Base-by-base conservation (phyloP, 2,329 filamentous ascomycete species). In the Onygenales sp. region DNA sequence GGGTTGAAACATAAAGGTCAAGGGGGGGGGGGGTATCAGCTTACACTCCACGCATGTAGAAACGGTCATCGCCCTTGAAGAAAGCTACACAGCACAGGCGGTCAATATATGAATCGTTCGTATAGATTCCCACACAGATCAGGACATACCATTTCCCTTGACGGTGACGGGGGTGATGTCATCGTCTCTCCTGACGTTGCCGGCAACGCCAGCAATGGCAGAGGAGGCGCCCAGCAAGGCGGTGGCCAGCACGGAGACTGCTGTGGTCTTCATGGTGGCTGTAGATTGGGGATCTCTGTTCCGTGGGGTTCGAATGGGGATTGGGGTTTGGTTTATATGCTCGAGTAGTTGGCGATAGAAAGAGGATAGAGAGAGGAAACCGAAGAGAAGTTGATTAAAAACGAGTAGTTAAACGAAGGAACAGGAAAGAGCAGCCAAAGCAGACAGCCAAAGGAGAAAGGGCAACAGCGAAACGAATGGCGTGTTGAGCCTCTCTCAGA, bases 21-120 rank as follows among this genome's bases (percentile, higher is more conserved):
- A 51, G 11, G 21, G 32, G 43, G 36, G 31, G 42, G 21, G n/a
- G 13, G 13, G 38, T 32, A 5, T 35, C 14, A n/a, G 38, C 58
- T 54, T 59, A 60, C 58, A 77, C 69, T 66, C 74, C 74, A 50
- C 73, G 71, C 33, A 78, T 72, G 61, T 76, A 78, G 66, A 78
- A 78, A 52, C 83, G 79, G 50, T 80, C 63, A 55, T 78, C 64
- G 55, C 81, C 82, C 58, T 80, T 76, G 69, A 81, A 85, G 75
- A 86, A 85, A 55, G 83, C 79, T 66, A 57, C 52, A 42, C 59
- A 55, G 54, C 35, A 70, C 60, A 41, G 62, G 60, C 52, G 55
- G 53, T 33, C 43, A 41, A 7, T 44, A 13, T 21, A 31, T 7
- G 11, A 42, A n/a, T 31, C 44, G n/a, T 36, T 5, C 9, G 14